Evolutionary conservation across 2,329 filamentous ascomycete species (phyloP), one percentile per base, ranked within the genome.

Genomic region (Fusarium denticulatum): DNA sequence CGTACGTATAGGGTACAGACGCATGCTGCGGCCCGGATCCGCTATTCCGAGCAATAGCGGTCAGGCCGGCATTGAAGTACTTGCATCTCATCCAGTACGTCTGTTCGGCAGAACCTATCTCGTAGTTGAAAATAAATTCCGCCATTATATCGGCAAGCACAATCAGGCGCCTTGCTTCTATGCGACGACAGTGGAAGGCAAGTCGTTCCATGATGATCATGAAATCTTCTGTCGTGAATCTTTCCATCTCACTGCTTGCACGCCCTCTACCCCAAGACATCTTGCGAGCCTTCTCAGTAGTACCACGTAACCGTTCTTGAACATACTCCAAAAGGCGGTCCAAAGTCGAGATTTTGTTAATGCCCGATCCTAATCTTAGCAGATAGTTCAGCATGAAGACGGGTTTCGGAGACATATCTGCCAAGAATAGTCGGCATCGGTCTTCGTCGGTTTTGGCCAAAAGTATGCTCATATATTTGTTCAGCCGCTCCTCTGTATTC

Each of bases 121-220:
- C 49, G 24, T 78, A 68, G 12, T 66, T 60, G 59, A 69, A 65
- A 15, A 83, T 78, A n/a, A 79, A 79, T 34, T 69, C 67, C 10
- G 77, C 75, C 12, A 78, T 76, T 14, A 76, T 56, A 3, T 78
- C 74, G 5, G 80, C 80, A 52, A 83, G 64, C 26, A 76, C 75
- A n/a, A 80, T 66, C 18, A 82, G 64, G 16, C 81, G 71, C 43
- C 81, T 78, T 12, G 81, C 79, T 59, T 83, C 81, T 39, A 81
- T 60, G 14, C 80, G 76, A 24, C 78, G 72, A 47, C 80, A 81
- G 55, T 83, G 81, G 24, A 73, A 62, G 26, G 75, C 74, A 14
- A 83, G 72, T 18, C 79, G 60, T 20, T 73, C 63, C 69, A 80
- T 73, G 24, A 77, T 66, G 22, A 72, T 60, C 34, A 61, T 64